A percentile compares a stretch with the other conserved stretches of the same genome.
Evolutionary conservation across 1,284 basidiomycete species (phyloP).

Genomic region (Cystobasidium slooffiae): DNA sequence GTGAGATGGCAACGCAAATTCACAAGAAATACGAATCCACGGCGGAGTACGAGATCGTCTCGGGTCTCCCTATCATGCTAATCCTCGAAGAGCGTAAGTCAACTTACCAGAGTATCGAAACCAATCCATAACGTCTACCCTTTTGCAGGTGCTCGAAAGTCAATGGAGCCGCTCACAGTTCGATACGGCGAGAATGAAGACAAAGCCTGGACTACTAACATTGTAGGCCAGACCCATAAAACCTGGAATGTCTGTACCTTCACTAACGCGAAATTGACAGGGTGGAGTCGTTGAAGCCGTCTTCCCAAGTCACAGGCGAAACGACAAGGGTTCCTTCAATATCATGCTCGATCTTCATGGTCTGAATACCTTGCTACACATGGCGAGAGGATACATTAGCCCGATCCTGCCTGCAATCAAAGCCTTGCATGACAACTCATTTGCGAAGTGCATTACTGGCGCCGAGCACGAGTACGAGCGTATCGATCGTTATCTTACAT

Average conservation of each 20-base stretch:
- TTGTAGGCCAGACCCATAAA: too few species aligned
- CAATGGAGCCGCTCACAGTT: neutral
- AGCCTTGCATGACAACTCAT: constrained; percentile 21
- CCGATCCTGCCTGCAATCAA: constrained; percentile 17
- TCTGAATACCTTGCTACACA: constrained; percentile 10
- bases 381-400: constrained; percentile 8
- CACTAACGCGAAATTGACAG: neutral
- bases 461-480: constrained; percentile 28
- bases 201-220: constrained; percentile 9
- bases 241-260: too few species aligned
- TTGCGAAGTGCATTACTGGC: constrained; percentile 10
- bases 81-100: constrained; percentile 12
- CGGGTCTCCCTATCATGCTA: constrained; percentile 6
- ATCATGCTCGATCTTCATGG: constrained; percentile 32
- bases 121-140: neutral
- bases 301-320: constrained; percentile 10
- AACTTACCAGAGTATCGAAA: neutral
- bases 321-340: constrained; percentile 8
- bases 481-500: constrained; percentile 5
- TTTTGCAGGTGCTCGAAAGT: constrained; percentile 2
- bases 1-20: constrained; percentile 7
- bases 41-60: constrained; percentile 19
- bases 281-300: constrained; percentile 8
- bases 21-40: constrained; percentile 15
- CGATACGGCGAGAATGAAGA: constrained; percentile 24